Conservation (phyloP, 2,329 filamentous ascomycete genomes). For the Cladosporium cucumerinum region DNA sequence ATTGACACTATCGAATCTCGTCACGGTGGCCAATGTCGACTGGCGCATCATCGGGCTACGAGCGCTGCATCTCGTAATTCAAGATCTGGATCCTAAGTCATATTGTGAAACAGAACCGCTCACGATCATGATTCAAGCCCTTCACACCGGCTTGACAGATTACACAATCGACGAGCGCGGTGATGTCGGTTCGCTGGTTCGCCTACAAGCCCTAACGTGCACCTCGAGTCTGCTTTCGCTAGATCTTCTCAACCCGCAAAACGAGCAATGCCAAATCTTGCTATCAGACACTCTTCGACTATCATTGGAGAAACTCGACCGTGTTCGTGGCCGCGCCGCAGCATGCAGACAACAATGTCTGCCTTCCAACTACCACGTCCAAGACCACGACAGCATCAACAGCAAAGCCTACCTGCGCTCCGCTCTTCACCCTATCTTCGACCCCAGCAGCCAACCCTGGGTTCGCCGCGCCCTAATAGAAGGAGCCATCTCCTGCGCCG, state of each 20-base stretch:
- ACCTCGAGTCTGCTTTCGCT: constrained; percentile 37
- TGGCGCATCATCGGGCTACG: constrained; percentile 43
- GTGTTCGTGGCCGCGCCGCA: constrained; percentile 69
- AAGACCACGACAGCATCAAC: constrained; percentile 14
- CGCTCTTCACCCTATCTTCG: constrained; percentile 21
- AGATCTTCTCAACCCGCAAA: background rate
- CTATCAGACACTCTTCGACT: constrained; percentile 55
- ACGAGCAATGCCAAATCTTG: constrained; percentile 18
- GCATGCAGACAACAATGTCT: constrained; percentile 30
- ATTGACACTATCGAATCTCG: constrained; percentile 32
- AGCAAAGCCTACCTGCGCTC: constrained; percentile 26
- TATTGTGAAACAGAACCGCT: background rate
- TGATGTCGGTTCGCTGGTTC: constrained; percentile 83
- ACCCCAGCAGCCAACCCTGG: constrained; percentile 19
- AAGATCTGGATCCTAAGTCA: background rate
- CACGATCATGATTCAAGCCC: constrained; percentile 13
- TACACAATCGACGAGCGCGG: constrained; percentile 88
- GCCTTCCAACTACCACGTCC: constrained; percentile 12
- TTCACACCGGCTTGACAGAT: constrained; percentile 63
- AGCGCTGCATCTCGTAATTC: constrained; percentile 34
- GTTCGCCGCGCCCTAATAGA: constrained; percentile 53
- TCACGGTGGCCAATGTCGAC: constrained; percentile 38
- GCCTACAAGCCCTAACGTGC: constrained; percentile 71
- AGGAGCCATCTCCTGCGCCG: constrained; percentile 69
- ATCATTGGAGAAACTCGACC: constrained; percentile 84